Conservation (phyloP, 2,329 filamentous ascomycete species). For the Colletotrichum eremochloae region DNA sequence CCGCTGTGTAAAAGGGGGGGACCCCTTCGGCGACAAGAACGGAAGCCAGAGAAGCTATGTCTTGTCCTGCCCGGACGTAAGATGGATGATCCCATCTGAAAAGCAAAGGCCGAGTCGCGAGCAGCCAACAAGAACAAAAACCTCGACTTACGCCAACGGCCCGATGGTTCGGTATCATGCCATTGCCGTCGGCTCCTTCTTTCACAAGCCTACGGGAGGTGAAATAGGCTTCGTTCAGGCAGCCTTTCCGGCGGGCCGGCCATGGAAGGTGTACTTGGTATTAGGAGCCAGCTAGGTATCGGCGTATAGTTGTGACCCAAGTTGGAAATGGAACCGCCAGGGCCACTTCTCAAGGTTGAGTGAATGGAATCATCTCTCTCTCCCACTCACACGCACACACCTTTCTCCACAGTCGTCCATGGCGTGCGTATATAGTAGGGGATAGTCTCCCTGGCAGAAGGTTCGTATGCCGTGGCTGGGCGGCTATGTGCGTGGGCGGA, state of each 20-base stretch:
- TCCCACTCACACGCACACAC: not conserved
- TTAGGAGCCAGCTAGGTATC: not conserved
- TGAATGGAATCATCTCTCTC: slow-evolving; percentile 8
- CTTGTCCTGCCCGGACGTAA: not conserved
- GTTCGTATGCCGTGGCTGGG: not conserved
- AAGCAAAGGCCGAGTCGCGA: not conserved
- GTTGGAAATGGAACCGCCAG: not conserved
- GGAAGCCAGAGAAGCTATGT: not conserved
- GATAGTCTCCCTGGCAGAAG: slow-evolving; percentile 7
- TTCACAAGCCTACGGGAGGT: not conserved
- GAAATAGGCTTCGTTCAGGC: not conserved
- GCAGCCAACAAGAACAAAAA: not conserved
- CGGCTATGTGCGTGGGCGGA: not conserved
- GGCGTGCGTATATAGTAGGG: not conserved
- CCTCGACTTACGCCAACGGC: not conserved
- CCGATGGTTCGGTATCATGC: not conserved
- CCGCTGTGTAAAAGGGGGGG: not conserved
- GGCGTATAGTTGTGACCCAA: not conserved
- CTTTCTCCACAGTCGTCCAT: not conserved
- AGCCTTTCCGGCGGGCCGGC: not conserved
- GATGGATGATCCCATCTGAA: too few relatives aligned
- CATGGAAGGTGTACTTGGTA: not conserved
- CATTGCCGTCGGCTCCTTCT: not conserved
- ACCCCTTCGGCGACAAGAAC: not conserved
- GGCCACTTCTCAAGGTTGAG: not conserved